Conservation (phyloP, 768 basidiomycete genomes). For the Tubosaeta sp. region DNA sequence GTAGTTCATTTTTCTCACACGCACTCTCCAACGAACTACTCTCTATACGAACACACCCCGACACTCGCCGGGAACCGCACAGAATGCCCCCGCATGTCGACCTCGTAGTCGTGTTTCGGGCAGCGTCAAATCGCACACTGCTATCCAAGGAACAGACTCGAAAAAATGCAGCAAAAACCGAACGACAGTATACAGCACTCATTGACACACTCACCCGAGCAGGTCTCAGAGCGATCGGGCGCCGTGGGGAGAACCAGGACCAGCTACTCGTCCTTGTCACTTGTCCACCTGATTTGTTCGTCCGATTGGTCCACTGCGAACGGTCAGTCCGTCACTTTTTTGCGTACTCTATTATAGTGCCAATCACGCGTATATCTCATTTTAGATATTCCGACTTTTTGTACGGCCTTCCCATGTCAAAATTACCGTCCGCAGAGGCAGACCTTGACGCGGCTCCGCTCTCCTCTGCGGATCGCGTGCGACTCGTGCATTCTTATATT, state of each 20-base stretch:
- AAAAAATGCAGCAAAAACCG: constrained; percentile 59
- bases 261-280: constrained; percentile 74
- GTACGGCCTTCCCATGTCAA: constrained; percentile 61
- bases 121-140: constrained; percentile 34
- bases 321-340: constrained; percentile 44
- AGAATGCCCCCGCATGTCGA: constrained; percentile 58
- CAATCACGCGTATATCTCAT: background rate
- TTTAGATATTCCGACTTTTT: constrained; percentile 72
- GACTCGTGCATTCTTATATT: constrained; percentile 71
- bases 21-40: constrained; percentile 1
- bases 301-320: constrained; percentile 67
- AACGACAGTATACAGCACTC: constrained; percentile 65
- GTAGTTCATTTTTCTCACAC: constrained; percentile 3
- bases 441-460: constrained; percentile 45
- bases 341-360: background rate
- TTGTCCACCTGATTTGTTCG: constrained; percentile 59
- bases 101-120: constrained; percentile 68
- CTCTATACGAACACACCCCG: background rate
- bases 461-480: constrained; percentile 72
- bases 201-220: constrained; percentile 56
- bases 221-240: constrained; percentile 67
- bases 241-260: constrained; percentile 71
- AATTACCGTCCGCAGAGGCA: constrained; percentile 37
- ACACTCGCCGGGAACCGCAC: background rate
- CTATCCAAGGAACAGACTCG: constrained; percentile 60